A percentile compares a stretch with the other conserved stretches of the same genome.
Evolutionary conservation across 2,329 filamentous ascomycete species (phyloP).

Genomic region (Furcasterigmium furcatum): DNA sequence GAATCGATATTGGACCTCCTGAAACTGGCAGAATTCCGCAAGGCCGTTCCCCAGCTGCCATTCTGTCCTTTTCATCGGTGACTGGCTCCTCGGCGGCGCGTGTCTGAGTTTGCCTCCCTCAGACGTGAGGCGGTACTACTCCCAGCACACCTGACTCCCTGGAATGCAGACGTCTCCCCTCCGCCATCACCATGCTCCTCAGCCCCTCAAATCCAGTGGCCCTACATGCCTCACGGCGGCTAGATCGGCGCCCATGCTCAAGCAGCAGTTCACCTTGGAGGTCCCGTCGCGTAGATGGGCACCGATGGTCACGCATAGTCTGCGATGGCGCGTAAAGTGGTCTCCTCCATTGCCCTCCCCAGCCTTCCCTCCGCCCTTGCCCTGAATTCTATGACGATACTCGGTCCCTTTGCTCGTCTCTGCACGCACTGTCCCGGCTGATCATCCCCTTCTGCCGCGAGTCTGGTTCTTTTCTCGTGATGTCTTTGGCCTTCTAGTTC

Average conservation of each 20-base stretch:
- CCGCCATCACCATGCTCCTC: not conserved
- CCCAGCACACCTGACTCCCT: not conserved
- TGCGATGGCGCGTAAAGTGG: constrained; percentile 1
- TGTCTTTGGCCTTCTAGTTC: constrained; percentile 4
- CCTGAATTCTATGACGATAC: not conserved
- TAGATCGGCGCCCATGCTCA: not conserved
- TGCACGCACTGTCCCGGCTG: not conserved
- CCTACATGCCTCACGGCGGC: not conserved
- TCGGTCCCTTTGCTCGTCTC: not conserved
- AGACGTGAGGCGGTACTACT: not conserved
- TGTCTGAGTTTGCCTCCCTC: constrained; percentile 4
- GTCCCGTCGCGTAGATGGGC: not conserved
- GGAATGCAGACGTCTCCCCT: constrained; percentile 1
- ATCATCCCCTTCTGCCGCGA: not conserved
- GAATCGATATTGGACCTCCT: too few species aligned
- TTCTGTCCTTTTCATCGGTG: too few species aligned
- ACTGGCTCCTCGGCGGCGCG: not conserved
- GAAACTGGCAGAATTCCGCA: too few species aligned
- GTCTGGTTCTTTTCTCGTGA: constrained; percentile 1
- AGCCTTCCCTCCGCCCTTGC: not conserved
- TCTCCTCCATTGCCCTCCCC: not conserved
- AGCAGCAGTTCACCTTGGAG: not conserved
- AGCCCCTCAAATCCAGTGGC: not conserved
- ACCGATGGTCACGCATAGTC: constrained; percentile 1
- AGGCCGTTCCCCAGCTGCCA: too few species aligned